Conservation (phyloP, 164 flowering plant species). For the Nelumbo lutea region DNA sequence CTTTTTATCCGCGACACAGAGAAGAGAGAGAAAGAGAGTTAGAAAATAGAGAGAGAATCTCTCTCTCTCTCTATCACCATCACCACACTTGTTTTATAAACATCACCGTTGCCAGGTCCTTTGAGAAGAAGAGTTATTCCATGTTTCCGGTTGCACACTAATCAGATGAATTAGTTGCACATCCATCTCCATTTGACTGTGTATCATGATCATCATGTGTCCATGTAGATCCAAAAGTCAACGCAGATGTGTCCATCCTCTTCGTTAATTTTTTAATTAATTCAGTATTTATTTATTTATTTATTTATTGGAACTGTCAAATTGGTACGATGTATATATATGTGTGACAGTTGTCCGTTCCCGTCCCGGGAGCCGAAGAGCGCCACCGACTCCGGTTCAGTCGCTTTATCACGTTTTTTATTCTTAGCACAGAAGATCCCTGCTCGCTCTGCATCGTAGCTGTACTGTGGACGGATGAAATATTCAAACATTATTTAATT, state of each 20-base stretch:
- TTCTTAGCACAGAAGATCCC: too few species aligned
- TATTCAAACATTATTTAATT: too few species aligned
- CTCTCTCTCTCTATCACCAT: neutral
- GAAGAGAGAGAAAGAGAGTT: neutral
- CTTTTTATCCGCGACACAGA: conserved; percentile 9
- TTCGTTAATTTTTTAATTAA: too few species aligned
- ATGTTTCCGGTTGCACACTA: conserved; percentile 9
- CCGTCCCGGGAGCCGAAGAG: too few species aligned
- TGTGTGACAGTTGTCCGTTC: too few species aligned
- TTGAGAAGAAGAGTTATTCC: conserved; percentile 9
- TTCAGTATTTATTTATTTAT: too few species aligned
- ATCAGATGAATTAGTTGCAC: neutral
- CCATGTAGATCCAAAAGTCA: neutral
- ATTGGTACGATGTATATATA: too few species aligned
- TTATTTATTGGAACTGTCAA: too few species aligned
- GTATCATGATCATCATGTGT: neutral
- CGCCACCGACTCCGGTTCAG: too few species aligned
- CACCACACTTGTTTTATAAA: neutral
- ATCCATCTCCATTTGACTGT: neutral
- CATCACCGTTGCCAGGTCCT: neutral
- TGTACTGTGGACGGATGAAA: too few species aligned
- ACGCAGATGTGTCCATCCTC: neutral
- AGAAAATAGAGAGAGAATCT: neutral
- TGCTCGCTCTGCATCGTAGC: too few species aligned
- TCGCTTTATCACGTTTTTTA: too few species aligned